Percentiles rank a stretch among this genome's conserved stretches.
These are phyloP conservation scores for Toxoplasma gondii DNA, from an alignment of 169 alveolate genomes.

Conservation along the genomic window DNA sequence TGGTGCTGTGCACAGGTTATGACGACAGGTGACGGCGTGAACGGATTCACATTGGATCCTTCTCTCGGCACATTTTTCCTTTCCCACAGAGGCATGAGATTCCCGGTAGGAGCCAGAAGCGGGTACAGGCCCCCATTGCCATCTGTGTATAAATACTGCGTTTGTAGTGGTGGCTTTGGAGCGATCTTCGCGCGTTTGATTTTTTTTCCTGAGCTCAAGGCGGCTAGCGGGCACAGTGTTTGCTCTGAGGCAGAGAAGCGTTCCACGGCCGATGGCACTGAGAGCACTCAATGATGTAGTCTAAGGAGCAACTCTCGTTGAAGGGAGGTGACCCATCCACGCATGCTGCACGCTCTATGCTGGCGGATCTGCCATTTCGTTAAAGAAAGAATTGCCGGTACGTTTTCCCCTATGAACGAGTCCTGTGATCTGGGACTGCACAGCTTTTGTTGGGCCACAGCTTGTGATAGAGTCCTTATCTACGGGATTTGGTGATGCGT, in stretches of 20 bases:
- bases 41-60: constrained; percentile 79
- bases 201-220: background rate
- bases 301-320: too few relatives aligned
- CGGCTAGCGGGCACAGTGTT: background rate
- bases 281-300: too few relatives aligned
- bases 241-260: too few relatives aligned
- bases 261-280: too few relatives aligned
- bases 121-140: background rate
- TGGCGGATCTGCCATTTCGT: too few relatives aligned
- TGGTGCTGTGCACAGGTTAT: constrained; percentile 47
- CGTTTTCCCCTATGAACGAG: too few relatives aligned
- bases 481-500: background rate
- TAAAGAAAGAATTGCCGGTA: too few relatives aligned
- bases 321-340: too few relatives aligned
- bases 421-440: too few relatives aligned
- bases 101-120: constrained; percentile 60
- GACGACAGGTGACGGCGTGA: constrained; percentile 72
- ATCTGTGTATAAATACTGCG: background rate
- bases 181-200: background rate
- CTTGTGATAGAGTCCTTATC: too few relatives aligned
- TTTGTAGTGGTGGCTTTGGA: background rate
- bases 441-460: too few relatives aligned
- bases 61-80: constrained; percentile 77
- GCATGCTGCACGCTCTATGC: too few relatives aligned
- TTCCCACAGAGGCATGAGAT: constrained; percentile 72